Percentiles rank a stretch among this genome's conserved stretches.
Evolutionary conservation across 2,329 filamentous ascomycete genomes (phyloP).

Genomic region (Aspergillus sp.): DNA sequence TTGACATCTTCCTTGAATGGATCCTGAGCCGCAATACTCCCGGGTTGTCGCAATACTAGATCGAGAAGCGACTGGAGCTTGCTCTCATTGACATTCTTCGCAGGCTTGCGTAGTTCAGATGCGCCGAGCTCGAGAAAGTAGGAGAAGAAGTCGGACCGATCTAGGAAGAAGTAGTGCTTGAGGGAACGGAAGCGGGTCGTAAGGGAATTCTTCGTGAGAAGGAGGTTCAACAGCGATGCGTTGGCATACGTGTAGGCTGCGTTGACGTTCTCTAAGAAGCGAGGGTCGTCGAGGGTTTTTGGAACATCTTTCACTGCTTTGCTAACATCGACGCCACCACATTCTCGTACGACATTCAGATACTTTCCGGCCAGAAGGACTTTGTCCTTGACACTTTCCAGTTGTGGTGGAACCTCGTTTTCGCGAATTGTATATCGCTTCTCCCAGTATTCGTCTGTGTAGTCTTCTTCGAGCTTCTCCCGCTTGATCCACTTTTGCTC

Average conservation of each 20-base stretch:
- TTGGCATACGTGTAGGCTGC: conserved; percentile 94
- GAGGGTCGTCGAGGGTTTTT: conserved; percentile 83
- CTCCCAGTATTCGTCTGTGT: conserved; percentile 99
- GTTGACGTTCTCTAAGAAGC: conserved; percentile 95
- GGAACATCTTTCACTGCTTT: conserved; percentile 87
- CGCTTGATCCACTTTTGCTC: conserved; percentile 94
- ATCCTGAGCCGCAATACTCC: conserved; percentile 88
- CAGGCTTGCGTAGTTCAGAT: conserved; percentile 86
- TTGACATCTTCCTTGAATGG: conserved; percentile 99
- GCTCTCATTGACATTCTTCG: conserved; percentile 82
- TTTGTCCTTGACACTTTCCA: conserved; percentile 89
- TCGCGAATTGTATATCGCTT: conserved; percentile 94
- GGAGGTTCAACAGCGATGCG: conserved; percentile 83
- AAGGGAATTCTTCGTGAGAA: conserved; percentile 89
- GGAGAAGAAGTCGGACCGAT: conserved; percentile 95
- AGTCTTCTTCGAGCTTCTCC: conserved; percentile 89
- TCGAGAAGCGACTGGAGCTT: conserved; percentile 97
- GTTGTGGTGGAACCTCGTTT: conserved; percentile 85
- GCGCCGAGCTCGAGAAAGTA: conserved; percentile 93
- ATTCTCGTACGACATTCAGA: conserved; percentile 95
- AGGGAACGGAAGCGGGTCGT: conserved; percentile 84
- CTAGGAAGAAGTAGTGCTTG: conserved; percentile 99
- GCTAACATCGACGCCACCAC: conserved; percentile 91
- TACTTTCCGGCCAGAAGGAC: conserved; percentile 96
- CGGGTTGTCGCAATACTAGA: conserved; percentile 91